A percentile compares a stretch with the other conserved stretches of the same genome.
phyloP scores from a whole-genome alignment of 768 basidiomycete genomes.

The Lactarius indigo region DNA sequence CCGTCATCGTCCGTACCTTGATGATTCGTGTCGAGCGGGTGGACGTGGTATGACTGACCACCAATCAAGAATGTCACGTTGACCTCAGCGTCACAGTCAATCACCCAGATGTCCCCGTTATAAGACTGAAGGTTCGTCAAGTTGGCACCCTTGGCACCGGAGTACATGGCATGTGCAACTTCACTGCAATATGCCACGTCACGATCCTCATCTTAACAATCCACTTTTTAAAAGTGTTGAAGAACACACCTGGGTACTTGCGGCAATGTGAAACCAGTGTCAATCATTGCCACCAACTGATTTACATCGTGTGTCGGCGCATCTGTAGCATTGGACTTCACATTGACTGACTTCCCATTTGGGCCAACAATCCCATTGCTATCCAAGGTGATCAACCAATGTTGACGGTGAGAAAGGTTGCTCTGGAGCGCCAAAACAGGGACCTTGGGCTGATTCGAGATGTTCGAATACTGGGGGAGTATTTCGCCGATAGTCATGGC shows the following conservation, averaged over 20 bases:
- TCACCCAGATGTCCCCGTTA: conserved; percentile 51
- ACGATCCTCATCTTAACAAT: background rate
- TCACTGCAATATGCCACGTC: conserved; percentile 31
- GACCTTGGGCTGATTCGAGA: conserved; percentile 50
- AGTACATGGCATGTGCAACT: conserved; percentile 60
- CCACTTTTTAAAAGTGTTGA: background rate
- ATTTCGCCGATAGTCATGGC: conserved; percentile 60
- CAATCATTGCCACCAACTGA: conserved; percentile 58
- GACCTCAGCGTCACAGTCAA: conserved; percentile 62
- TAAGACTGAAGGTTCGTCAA: conserved; percentile 37
- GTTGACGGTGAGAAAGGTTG: conserved; percentile 52
- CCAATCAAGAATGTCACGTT: conserved; percentile 63
- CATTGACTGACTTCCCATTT: conserved; percentile 51
- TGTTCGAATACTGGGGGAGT: conserved; percentile 43
- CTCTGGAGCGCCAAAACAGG: conserved; percentile 40
- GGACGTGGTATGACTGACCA: conserved; percentile 54
- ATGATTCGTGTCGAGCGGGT: conserved; percentile 57
- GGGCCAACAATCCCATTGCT: conserved; percentile 58
- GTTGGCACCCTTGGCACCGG: conserved; percentile 49
- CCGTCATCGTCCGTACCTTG: conserved; percentile 35
- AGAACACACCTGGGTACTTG: conserved; percentile 49
- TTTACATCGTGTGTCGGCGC: conserved; percentile 63
- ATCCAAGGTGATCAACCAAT: conserved; percentile 64
- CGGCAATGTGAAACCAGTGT: conserved; percentile 66
- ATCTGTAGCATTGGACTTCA: conserved; percentile 45